Conservation (phyloP, 805 yeast genomes). For the Soucietia sequanensis region DNA sequence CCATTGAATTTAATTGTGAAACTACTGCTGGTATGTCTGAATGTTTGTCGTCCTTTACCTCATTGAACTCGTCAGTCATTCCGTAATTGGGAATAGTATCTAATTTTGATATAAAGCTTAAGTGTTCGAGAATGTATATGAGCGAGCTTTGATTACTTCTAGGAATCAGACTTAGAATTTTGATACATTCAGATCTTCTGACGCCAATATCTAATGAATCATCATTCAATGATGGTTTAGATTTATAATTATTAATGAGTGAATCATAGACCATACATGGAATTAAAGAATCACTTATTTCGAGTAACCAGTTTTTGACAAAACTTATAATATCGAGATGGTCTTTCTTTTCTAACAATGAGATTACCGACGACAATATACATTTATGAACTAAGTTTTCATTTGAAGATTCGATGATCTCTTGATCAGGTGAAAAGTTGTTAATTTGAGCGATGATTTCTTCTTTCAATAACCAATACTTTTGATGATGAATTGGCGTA, state of each 20-base stretch:
- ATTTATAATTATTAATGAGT: constrained; percentile 18
- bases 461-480: constrained; percentile 36
- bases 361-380: constrained; percentile 17
- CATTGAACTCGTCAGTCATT: constrained; percentile 21
- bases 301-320: constrained; percentile 40
- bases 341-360: constrained; percentile 7
- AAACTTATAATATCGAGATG: constrained; percentile 24
- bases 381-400: constrained; percentile 21
- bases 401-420: constrained; percentile 10
- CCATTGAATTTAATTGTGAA: constrained; percentile 32
- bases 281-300: constrained; percentile 39
- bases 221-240: constrained; percentile 7
- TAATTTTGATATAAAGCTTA: constrained; percentile 22
- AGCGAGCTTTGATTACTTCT: constrained; percentile 40
- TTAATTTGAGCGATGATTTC: constrained; percentile 21
- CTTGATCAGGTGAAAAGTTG: constrained; percentile 9
- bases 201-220: too few relatives aligned
- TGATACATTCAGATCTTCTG: constrained; percentile 18
- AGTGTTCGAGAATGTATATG: constrained; percentile 34
- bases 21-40: constrained; percentile 6
- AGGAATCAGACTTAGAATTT: constrained; percentile 32
- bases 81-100: constrained; percentile 24
- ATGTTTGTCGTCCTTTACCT: constrained; percentile 8
- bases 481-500: constrained; percentile 28
- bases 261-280: constrained; percentile 42